Evolutionary conservation across 768 basidiomycete species (phyloP), one percentile per base, ranked within the genome.

Genomic region (Tulasnella sp.): DNA sequence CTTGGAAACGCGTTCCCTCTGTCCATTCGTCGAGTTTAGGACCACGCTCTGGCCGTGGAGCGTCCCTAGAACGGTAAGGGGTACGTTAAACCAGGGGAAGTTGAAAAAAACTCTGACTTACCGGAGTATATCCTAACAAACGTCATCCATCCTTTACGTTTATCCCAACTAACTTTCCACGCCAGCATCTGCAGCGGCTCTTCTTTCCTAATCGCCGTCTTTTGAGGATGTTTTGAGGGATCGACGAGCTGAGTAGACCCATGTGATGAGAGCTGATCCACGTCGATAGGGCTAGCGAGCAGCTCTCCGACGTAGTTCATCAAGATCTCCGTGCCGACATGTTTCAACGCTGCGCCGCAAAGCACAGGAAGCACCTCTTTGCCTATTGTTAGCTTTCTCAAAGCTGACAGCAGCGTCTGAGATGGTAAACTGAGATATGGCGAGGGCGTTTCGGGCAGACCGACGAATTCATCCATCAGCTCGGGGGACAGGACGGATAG

Each of bases 101-200:
- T n/a, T 32, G 8, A 6, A 9, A 21, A 6, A 2, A 3, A 21
- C 9, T 19, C 25, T 32, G 4, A 67, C 73, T 60, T 66, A 86
- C 88, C 89, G 52, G 88, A 89, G 68, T 92, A 92, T 17, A 92
- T 78, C 23, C 89, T 75, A 36, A 92, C 83, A 66, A 89, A 92
- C 1, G 89, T 91, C 87, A 92, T 89, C 89, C 89, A 92, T 21
- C 89, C 89, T 63, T 76, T 77, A 57, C 71, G 78, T 58, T 80
- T 81, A 64, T 92, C 87, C 88, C 87, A 90, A 29, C 73, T 75
- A 19, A 92, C 89, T 66, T 92, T 92, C 89, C 90, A 92, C 2
- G 85, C 89, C 25, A 92, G 72, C 61, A 83, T 67, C 34, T 77
- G 79, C 21, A 85, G 48, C 64, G 41, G 41, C 17, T 19, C 57